Percentiles rank a stretch among this genome's conserved stretches.
Evolutionary conservation across 148 eudicot genomes (phyloP).

Genomic region (Dysphania ambrosioides): DNA sequence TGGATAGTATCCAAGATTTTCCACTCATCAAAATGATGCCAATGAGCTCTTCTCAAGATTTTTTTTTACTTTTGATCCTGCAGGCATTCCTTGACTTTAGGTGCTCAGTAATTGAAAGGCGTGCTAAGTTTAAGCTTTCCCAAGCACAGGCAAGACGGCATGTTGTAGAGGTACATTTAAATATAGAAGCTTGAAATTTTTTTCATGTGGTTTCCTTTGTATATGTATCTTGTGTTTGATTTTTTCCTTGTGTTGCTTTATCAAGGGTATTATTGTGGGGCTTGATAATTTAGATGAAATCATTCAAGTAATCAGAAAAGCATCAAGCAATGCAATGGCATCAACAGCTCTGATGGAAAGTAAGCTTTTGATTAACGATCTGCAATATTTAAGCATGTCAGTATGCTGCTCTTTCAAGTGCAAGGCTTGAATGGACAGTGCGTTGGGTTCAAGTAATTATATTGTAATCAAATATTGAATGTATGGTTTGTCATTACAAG

Average conservation of each 20-base stretch:
- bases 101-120: slow-evolving; percentile 80
- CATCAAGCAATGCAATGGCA: slow-evolving; percentile 72
- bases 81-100: slow-evolving; percentile 96
- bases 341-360: slow-evolving; percentile 61
- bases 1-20: neutral
- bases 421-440: neutral
- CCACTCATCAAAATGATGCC: neutral
- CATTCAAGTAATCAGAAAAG: slow-evolving; percentile 66
- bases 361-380: slow-evolving; percentile 23
- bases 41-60: neutral
- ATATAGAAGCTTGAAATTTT: neutral
- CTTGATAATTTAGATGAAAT: slow-evolving; percentile 86
- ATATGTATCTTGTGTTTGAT: slow-evolving; percentile 6
- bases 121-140: slow-evolving; percentile 69
- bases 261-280: slow-evolving; percentile 78
- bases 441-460: neutral
- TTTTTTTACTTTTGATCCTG: slow-evolving; percentile 15
- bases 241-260: slow-evolving; percentile 10
- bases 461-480: neutral
- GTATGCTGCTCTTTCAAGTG: neutral
- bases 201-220: neutral
- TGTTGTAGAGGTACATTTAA: slow-evolving; percentile 64
- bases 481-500: neutral
- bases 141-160: slow-evolving; percentile 84
- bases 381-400: neutral